Evolutionary conservation across 139 green algal genomes (phyloP).

Genomic region (Asterochloris sp.): DNA sequence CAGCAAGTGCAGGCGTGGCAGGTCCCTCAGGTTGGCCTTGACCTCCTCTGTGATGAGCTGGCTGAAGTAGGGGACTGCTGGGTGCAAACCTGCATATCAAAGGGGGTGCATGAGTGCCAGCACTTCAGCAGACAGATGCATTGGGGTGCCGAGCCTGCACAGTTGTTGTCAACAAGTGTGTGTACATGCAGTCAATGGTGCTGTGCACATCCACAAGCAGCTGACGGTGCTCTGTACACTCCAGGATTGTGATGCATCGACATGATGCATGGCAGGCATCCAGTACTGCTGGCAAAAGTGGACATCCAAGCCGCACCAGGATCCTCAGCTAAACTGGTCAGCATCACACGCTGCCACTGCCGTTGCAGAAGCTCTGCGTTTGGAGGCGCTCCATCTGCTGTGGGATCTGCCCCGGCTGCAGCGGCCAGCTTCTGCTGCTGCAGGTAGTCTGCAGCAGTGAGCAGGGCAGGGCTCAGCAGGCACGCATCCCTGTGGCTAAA

Average conservation of each 20-base stretch:
- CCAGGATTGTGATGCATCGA: too few relatives aligned
- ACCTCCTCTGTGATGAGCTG: conserved; percentile 70
- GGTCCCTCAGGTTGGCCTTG: conserved; percentile 23
- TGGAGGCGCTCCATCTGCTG: not conserved
- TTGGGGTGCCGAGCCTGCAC: not conserved
- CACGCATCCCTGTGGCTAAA: not conserved
- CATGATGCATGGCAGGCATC: not conserved
- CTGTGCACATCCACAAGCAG: too few relatives aligned
- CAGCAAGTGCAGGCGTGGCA: conserved; percentile 30
- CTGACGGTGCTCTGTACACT: too few relatives aligned
- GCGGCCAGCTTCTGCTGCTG: conserved; percentile 5
- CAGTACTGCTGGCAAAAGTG: not conserved
- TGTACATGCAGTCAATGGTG: too few relatives aligned
- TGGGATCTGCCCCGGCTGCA: conserved; percentile 4
- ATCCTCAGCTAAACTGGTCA: conserved; percentile 56
- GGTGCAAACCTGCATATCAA: conserved; percentile 57
- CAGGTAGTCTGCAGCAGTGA: not conserved
- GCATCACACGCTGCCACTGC: conserved; percentile 23
- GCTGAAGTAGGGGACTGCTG: conserved; percentile 81
- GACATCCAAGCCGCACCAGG: conserved; percentile 22
- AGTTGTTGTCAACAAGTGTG: too few relatives aligned
- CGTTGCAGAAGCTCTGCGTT: not conserved
- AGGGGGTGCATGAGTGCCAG: too few relatives aligned
- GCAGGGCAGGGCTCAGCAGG: not conserved
- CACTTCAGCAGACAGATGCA: not conserved